Base-by-base conservation (phyloP, 495 filamentous ascomycete species). In the Cairneyella variabilis region DNA sequence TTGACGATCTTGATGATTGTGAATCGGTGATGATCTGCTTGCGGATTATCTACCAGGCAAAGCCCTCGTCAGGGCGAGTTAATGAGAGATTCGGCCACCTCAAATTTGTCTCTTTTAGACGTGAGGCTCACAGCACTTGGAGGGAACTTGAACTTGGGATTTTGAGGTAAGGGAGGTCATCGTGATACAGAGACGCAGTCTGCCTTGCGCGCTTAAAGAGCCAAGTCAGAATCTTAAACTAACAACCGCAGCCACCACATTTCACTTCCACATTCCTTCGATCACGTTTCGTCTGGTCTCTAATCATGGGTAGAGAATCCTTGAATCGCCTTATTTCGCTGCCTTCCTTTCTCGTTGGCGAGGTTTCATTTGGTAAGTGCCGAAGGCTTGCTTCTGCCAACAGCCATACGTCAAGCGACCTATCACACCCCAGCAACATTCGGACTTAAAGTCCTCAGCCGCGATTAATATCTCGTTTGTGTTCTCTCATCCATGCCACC, bases 11-110 rank as follows among this genome's bases (percentile, higher is more conserved):
- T 56, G 57, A 59, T 53, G 61, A 44, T 61, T 41, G 28, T 57
- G 51, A 22, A 58, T 48, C 48, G 51, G 43, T 49, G 14, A 32
- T 60, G n/a, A n/a, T n/a, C n/a, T 55, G 58, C 55, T 64, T 55
- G 58, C 52, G 61, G 61, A 60, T 56, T 32, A n/a, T n/a, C 14
- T 43, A 50, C 48, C 54, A 54, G 53, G 51, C 58, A 37, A 48
- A 39, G 58, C 58, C 61, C 57, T 58, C 54, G 47, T 56, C 39
- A 56, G 58, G 51, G 48, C 45, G 44, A 28, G n/a, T 48, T 51
- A 64, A 61, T 64, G 58, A 64, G 61, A 64, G 51, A 64, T 64
- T 64, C 61, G 61, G 61, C 61, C 61, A 64, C 61, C 61, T 64
- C 61, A 64, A 54, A 45, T 25, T 12, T 39, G 1, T 12, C 21